Conservation (phyloP, 257 asterid genomes). For the Dorcoceras hygrometricum region DNA sequence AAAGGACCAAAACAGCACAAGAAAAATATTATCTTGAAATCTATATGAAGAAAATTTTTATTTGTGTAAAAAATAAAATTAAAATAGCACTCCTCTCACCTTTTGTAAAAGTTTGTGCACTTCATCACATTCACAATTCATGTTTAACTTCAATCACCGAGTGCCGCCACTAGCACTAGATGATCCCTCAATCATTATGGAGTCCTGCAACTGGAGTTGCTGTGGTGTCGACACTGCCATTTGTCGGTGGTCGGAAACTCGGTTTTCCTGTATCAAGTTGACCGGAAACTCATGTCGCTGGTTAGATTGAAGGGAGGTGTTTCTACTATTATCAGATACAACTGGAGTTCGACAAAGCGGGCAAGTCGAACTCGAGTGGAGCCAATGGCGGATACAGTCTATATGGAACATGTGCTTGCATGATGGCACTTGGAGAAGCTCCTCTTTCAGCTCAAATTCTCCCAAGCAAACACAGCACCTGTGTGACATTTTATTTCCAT, state of each 20-base stretch:
- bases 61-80: constrained; percentile 8
- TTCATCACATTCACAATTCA: neutral
- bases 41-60: too few species aligned
- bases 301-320: constrained; percentile 8
- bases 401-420: constrained; percentile 75
- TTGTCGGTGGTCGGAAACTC: constrained; percentile 1
- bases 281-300: constrained; percentile 4
- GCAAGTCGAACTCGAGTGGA: constrained; percentile 61
- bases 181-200: constrained; percentile 18
- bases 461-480: constrained; percentile 89
- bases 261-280: neutral
- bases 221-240: constrained; percentile 1
- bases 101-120: constrained; percentile 18
- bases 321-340: neutral
- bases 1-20: too few species aligned
- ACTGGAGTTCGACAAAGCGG: constrained; percentile 72
- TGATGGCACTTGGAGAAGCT: constrained; percentile 48
- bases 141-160: neutral
- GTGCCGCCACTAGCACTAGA: constrained; percentile 10
- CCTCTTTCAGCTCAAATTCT: constrained; percentile 63
- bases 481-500: constrained; percentile 14
- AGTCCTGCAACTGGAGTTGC: constrained; percentile 1
- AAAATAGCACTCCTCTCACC: constrained; percentile 5
- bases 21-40: too few species aligned
- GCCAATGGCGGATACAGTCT: constrained; percentile 70